Evolutionary conservation across 148 eudicot genomes (phyloP).

Genomic region (Rhododendron ferrugineum): DNA sequence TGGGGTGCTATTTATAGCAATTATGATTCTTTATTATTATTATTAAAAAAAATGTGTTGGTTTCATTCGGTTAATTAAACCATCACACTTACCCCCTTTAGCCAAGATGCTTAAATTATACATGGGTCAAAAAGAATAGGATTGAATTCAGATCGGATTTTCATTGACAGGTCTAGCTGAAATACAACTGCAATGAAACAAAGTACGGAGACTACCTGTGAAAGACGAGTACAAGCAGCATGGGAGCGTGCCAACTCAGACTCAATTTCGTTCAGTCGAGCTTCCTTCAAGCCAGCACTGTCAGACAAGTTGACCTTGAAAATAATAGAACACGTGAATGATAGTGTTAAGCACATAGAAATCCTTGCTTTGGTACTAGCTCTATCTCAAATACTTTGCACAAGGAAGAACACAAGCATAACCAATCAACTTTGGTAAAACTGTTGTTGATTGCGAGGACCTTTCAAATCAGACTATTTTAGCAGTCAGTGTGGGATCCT

Average conservation of each 20-base stretch:
- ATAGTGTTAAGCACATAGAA: not conserved
- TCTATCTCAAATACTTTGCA: not conserved
- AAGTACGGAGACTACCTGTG: constrained; percentile 34
- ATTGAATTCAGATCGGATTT: not conserved
- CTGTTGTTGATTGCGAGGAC: not conserved
- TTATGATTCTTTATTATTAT: not conserved
- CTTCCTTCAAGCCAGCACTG: constrained; percentile 62
- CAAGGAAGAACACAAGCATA: not conserved
- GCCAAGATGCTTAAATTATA: too few species aligned
- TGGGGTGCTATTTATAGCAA: not conserved
- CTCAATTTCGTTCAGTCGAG: constrained; percentile 63
- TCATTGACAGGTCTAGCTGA: too few species aligned
- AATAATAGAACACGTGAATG: not conserved
- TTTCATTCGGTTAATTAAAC: too few species aligned
- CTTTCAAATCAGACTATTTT: not conserved
- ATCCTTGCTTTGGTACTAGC: not conserved
- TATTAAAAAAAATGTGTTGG: too few species aligned
- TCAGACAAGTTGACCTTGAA: constrained; percentile 60
- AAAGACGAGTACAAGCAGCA: constrained; percentile 47
- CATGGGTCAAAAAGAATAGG: not conserved
- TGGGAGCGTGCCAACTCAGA: constrained; percentile 61
- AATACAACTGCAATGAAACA: not conserved
- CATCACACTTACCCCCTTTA: too few species aligned
- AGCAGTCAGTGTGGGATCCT: not conserved
- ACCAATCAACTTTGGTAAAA: constrained; percentile 1